Evolutionary conservation across 768 basidiomycete species (phyloP), one percentile per base, ranked within the genome.

Genomic region (Pisolithus sp.): DNA sequence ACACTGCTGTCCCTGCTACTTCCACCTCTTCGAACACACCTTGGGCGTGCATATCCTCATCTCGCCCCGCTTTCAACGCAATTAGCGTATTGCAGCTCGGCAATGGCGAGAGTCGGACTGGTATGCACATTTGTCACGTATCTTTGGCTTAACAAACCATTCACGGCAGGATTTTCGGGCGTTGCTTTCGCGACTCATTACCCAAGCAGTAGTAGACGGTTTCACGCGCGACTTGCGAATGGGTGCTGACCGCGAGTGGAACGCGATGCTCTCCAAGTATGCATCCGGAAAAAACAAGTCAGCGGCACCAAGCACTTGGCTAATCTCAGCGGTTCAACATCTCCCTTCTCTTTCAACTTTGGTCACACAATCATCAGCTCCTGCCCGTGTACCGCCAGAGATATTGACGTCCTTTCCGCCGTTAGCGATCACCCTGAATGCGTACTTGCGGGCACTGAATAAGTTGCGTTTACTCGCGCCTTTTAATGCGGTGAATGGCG

Each of bases 51-150:
- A 71, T 83, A 28, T 73, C 85, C 13, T 62, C 86, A 18, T 72
- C 89, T 21, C 76, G 95, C 57, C 78, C 91, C 20, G 83, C 94
- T 34, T 76, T 93, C 96, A 52, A 95, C 93, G 0, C 95, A 98
- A 60, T 78, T 98, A 42, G 87, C 89, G 12, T 97, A 98, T 68
- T 96, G 94, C 64, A 84, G 93, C 7, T 82, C 84, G 17, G 93
- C 93, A 1, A 96, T 96, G 62, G 78, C 90, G 0, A 82, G 93
- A n/a, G 79, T 95, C 15, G 95, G 95, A 0, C 76, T 95, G 59
- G 94, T 68, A 39, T 8, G 68, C 57, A 17, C 21, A 17, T 42
- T n/a, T 12, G 48, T 26, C 23, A 18, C 15, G 26, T 34, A 9
- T 44, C 17, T 30, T 49, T 24, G 26, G 18, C 41, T 30, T 21